Evolutionary conservation across 2,329 filamentous ascomycete genomes (phyloP).

Genomic region (Sporothrix euskadiensis): DNA sequence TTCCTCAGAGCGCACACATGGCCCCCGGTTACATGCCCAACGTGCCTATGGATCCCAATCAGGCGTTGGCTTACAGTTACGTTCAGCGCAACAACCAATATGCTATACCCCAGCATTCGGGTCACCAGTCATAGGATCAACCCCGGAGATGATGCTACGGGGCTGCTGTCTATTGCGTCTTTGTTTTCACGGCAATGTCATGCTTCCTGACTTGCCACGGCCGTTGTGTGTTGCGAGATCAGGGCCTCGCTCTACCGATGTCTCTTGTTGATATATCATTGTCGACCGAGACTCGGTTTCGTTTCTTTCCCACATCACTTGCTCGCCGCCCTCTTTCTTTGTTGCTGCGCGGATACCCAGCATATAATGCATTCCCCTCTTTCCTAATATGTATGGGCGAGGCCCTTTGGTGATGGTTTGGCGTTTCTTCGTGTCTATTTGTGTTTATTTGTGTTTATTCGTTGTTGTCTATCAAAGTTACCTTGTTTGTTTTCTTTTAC

Average conservation of each 20-base stretch:
- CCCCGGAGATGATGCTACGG: background rate
- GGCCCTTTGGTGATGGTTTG: slow-evolving; percentile 29
- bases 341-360: slow-evolving; percentile 57
- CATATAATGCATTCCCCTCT: slow-evolving; percentile 53
- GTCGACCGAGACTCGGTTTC: background rate
- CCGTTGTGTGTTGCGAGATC: background rate
- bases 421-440: slow-evolving; percentile 23
- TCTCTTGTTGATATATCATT: background rate
- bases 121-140: slow-evolving; percentile 66
- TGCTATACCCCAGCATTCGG: slow-evolving; percentile 79
- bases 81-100: slow-evolving; percentile 74
- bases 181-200: background rate
- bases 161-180: background rate
- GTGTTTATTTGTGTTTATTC: background rate
- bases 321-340: slow-evolving; percentile 24
- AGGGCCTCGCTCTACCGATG: background rate
- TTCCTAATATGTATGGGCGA: slow-evolving; percentile 27
- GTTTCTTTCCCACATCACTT: background rate
- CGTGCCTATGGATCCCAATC: slow-evolving; percentile 71
- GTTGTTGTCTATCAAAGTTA: background rate
- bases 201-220: background rate
- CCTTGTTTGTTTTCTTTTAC: background rate
- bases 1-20: slow-evolving; percentile 65
- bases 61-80: slow-evolving; percentile 82
- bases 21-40: slow-evolving; percentile 62